These are phyloP conservation scores for Lonicera japonica DNA, from an alignment of 129 eudicot genomes.

Conservation along the genomic window DNA sequence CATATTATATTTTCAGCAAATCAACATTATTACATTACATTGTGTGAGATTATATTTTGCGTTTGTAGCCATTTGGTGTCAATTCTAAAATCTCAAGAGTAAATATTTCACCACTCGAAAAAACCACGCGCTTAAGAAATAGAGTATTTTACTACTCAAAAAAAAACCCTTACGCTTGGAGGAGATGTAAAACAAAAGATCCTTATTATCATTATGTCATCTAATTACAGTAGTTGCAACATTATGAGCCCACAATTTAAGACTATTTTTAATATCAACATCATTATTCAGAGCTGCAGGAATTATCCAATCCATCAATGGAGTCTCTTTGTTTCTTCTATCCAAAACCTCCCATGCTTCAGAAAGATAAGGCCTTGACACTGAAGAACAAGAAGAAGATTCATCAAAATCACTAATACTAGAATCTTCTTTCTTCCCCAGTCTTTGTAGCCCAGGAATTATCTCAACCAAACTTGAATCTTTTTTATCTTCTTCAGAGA, in stretches of 20 bases:
- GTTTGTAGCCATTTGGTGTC: too few species aligned
- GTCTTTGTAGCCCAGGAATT: constrained; percentile 67
- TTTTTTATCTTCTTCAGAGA: constrained; percentile 62
- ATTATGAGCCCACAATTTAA: constrained; percentile 69
- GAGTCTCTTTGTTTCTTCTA: constrained; percentile 14
- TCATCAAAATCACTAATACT: neutral
- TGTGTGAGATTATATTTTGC: too few species aligned
- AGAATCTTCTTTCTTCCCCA: constrained; percentile 22
- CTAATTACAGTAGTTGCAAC: constrained; percentile 55
- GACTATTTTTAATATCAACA: constrained; percentile 42
- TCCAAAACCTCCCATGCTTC: constrained; percentile 64
- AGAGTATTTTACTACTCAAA: too few species aligned
- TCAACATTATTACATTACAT: too few species aligned
- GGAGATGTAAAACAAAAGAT: too few species aligned
- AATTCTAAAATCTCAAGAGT: too few species aligned
- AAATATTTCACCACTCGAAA: too few species aligned
- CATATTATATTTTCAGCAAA: too few species aligned
- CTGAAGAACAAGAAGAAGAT: neutral
- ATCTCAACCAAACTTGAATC: constrained; percentile 53
- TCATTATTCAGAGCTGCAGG: constrained; percentile 36
- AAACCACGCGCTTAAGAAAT: too few species aligned
- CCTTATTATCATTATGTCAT: too few species aligned
- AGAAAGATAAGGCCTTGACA: constrained; percentile 71
- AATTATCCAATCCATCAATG: constrained; percentile 40
- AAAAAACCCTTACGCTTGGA: too few species aligned